phyloP scores from a whole-genome alignment of 2,329 filamentous ascomycete genomes.

The Trichophaea hybrida region DNA sequence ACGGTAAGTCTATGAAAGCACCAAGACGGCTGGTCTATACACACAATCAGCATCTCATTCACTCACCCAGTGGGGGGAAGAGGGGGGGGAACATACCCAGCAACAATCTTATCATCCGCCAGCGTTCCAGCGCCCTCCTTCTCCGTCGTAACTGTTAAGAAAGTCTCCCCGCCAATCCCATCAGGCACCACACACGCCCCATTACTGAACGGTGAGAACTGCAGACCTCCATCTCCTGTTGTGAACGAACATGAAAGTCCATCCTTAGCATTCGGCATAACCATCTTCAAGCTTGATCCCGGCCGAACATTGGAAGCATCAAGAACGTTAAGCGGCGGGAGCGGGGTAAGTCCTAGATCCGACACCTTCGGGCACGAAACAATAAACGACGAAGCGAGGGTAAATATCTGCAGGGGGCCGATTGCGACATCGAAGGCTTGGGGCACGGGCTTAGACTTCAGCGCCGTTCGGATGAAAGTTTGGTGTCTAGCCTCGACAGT shows the following conservation, averaged over 20 bases:
- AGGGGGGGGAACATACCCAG: constrained; percentile 36
- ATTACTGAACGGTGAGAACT: constrained; percentile 44
- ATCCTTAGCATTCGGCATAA: constrained; percentile 33
- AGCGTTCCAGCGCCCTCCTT: constrained; percentile 40
- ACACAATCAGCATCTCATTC: constrained; percentile 9
- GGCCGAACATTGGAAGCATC: constrained; percentile 20
- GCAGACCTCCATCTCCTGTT: constrained; percentile 38
- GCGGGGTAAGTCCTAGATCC: constrained; percentile 47
- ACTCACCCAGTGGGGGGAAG: not conserved
- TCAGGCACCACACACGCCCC: constrained; percentile 48
- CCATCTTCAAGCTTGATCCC: constrained; percentile 36
- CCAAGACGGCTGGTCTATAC: constrained; percentile 20
- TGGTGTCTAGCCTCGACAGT: constrained; percentile 62
- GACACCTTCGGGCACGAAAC: constrained; percentile 50
- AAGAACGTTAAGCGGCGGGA: constrained; percentile 39
- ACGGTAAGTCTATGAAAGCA: constrained; percentile 14
- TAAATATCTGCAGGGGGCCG: constrained; percentile 54
- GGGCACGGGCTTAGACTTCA: constrained; percentile 42
- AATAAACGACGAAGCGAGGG: constrained; percentile 60
- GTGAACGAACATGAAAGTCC: constrained; percentile 32
- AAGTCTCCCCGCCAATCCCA: constrained; percentile 48
- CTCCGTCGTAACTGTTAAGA: constrained; percentile 49
- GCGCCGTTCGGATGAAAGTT: constrained; percentile 47
- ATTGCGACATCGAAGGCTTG: constrained; percentile 58
- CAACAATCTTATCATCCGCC: constrained; percentile 50